phyloP scores from a whole-genome alignment of 129 eudicot genomes.

The Centrapalus pauciflorus region DNA sequence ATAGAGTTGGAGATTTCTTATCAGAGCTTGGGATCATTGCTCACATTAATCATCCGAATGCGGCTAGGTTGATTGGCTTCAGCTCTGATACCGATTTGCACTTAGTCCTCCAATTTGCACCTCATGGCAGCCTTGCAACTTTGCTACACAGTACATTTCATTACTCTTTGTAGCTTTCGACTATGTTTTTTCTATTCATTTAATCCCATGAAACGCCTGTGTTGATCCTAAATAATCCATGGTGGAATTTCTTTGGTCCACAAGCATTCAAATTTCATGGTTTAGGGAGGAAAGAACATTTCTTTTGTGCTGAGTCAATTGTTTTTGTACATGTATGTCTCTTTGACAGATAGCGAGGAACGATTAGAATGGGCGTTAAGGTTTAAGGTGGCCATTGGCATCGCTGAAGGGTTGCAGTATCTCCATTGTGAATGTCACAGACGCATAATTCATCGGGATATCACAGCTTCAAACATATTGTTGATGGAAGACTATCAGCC shows the following conservation, averaged over 20 bases:
- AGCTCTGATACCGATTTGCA: constrained; percentile 65
- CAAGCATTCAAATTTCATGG: too few relatives aligned
- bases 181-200: background rate
- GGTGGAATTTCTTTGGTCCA: too few relatives aligned
- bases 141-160: constrained; percentile 46
- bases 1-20: constrained; percentile 65
- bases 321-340: background rate
- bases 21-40: constrained; percentile 93
- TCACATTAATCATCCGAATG: constrained; percentile 88
- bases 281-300: too few relatives aligned
- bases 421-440: constrained; percentile 83
- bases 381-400: constrained; percentile 71
- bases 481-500: constrained; percentile 78
- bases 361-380: constrained; percentile 61
- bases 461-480: constrained; percentile 89
- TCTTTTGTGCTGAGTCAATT: background rate
- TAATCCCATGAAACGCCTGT: background rate
- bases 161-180: background rate
- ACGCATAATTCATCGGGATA: constrained; percentile 89
- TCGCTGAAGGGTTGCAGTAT: constrained; percentile 88
- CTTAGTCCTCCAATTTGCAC: constrained; percentile 78
- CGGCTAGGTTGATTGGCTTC: constrained; percentile 75
- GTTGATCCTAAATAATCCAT: too few relatives aligned
- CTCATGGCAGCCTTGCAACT: constrained; percentile 83
- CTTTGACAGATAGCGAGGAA: constrained; percentile 26